phyloP scores from a whole-genome alignment of 768 basidiomycete species.

The Phylloporus scabripes region DNA sequence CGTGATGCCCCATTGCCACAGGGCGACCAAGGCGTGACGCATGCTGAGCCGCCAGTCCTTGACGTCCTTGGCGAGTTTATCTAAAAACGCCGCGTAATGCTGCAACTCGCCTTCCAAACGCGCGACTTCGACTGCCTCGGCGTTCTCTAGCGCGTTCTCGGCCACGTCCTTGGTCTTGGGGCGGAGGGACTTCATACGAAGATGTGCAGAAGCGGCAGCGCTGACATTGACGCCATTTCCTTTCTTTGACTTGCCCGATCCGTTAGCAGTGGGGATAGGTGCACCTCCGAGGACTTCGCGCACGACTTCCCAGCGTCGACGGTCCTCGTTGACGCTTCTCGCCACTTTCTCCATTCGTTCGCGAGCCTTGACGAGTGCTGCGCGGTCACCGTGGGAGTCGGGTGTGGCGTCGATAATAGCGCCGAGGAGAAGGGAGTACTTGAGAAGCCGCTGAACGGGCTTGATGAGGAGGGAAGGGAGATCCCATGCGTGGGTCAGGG shows the following conservation, averaged over 20 bases:
- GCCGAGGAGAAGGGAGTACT: constrained; percentile 82
- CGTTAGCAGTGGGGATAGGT: constrained; percentile 33
- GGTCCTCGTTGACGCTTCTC: constrained; percentile 70
- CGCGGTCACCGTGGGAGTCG: constrained; percentile 59
- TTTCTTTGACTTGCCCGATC: constrained; percentile 36
- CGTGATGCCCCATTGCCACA: constrained; percentile 57
- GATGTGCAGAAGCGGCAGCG: constrained; percentile 51
- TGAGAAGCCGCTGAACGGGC: constrained; percentile 92
- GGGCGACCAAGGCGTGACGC: constrained; percentile 41
- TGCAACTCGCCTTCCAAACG: constrained; percentile 53
- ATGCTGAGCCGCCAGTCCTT: constrained; percentile 58
- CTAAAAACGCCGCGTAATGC: constrained; percentile 50
- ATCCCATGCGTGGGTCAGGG: constrained; percentile 86
- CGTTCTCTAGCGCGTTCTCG: constrained; percentile 30
- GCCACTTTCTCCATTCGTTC: constrained; percentile 66
- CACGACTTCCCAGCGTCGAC: constrained; percentile 72
- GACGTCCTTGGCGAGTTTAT: constrained; percentile 56
- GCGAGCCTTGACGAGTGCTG: constrained; percentile 25
- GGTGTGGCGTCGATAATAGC: constrained; percentile 75
- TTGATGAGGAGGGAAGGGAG: constrained; percentile 93
- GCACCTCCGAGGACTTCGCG: constrained; percentile 58
- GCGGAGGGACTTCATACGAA: constrained; percentile 56
- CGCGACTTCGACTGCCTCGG: constrained; percentile 49
- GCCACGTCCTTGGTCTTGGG: constrained; percentile 29
- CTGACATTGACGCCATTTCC: constrained; percentile 41